Conservation (phyloP, 306 rosid species). For the Citrullus colocynthis region DNA sequence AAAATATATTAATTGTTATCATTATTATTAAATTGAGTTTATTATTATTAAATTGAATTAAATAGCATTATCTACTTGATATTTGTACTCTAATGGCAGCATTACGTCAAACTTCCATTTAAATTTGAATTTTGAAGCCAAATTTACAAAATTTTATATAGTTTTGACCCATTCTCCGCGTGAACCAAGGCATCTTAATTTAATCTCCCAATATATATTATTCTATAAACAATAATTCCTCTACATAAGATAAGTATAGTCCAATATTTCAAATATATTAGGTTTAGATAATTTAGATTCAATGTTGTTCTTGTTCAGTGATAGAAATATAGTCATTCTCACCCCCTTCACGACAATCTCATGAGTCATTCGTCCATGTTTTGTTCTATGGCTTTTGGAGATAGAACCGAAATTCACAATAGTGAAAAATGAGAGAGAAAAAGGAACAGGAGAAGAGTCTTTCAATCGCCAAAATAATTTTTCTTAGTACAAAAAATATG, state of each 20-base stretch:
- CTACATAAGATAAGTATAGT: neutral
- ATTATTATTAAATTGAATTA: neutral
- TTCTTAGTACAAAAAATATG: no score
- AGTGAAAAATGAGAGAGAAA: no score
- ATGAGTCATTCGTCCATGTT: no score
- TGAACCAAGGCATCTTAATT: neutral
- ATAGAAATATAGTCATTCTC: neutral
- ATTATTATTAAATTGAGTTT: neutral
- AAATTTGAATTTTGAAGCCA: neutral
- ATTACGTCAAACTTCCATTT: neutral
- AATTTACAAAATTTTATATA: neutral
- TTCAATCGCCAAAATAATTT: no score
- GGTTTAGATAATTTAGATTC: neutral
- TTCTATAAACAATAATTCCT: neutral
- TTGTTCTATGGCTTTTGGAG: no score
- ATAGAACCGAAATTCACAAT: no score
- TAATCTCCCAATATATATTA: neutral
- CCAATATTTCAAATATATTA: neutral
- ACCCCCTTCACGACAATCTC: no score
- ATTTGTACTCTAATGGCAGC: neutral
- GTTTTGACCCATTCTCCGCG: neutral
- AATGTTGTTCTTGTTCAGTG: no score
- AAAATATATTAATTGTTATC: neutral
- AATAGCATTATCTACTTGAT: neutral
- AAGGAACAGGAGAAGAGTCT: no score